Conservation (phyloP, 179 eudicot genomes). For the Patellifolia procumbens region DNA sequence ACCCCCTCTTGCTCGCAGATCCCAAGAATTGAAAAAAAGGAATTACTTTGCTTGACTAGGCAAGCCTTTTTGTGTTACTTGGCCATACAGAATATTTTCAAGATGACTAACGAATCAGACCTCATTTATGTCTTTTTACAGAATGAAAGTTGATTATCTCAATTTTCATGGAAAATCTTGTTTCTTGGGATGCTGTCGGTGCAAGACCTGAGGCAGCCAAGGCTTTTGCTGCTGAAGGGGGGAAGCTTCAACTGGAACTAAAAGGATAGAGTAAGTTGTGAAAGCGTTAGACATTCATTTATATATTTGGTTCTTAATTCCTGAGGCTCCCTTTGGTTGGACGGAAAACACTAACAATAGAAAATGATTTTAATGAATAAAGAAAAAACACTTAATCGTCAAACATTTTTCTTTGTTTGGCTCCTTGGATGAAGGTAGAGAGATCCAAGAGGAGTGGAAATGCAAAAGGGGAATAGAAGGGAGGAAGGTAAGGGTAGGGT, state of each 20-base stretch:
- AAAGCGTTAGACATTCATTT: slow-evolving; percentile 36
- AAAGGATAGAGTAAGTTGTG: slow-evolving; percentile 29
- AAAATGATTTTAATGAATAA: too few species aligned
- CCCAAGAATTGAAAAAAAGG: too few species aligned
- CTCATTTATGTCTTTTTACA: slow-evolving; percentile 33
- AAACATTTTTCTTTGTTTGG: too few species aligned
- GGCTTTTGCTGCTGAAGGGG: slow-evolving; percentile 54
- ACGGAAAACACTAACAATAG: too few species aligned
- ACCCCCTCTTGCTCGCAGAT: too few species aligned
- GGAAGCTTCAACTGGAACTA: slow-evolving; percentile 23
- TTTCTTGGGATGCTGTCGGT: slow-evolving; percentile 90
- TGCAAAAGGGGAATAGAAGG: too few species aligned
- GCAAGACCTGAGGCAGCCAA: slow-evolving; percentile 74
- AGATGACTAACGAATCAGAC: background rate
- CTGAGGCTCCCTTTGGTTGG: too few species aligned
- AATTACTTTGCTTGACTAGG: too few species aligned
- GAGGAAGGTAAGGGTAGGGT: too few species aligned
- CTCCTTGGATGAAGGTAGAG: too few species aligned
- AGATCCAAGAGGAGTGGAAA: too few species aligned
- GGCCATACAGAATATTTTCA: background rate
- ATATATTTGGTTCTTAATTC: slow-evolving; percentile 34
- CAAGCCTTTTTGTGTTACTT: background rate
- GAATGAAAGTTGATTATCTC: slow-evolving; percentile 90
- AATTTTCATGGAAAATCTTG: slow-evolving; percentile 76
- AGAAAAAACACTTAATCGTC: too few species aligned